A percentile compares a stretch with the other conserved stretches of the same genome.
Evolutionary conservation across 306 rosid genomes (phyloP).

Genomic region (Pyrus pyrifolia): DNA sequence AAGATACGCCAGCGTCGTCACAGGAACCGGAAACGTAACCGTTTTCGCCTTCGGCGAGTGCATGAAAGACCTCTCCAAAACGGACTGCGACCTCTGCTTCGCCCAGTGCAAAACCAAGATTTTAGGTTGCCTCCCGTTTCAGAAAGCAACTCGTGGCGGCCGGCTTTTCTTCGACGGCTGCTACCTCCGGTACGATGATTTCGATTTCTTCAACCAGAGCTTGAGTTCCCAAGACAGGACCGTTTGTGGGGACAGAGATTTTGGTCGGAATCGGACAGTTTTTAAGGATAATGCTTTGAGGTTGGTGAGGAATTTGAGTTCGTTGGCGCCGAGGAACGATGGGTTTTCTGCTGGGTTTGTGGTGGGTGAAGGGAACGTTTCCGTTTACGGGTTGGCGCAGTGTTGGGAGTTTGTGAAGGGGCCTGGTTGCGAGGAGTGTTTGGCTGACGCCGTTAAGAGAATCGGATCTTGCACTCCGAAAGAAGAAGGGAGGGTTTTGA

Average conservation of each 20-base stretch:
- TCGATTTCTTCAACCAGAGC: conserved; percentile 43
- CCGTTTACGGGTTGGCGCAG: conserved; percentile 68
- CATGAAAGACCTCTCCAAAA: conserved; percentile 48
- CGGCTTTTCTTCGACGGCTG: conserved; percentile 58
- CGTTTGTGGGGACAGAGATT: conserved; percentile 28
- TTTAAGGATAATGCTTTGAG: conserved; percentile 33
- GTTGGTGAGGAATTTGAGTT: conserved; percentile 49
- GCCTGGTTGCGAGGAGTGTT: conserved; percentile 34
- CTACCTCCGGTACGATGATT: conserved; percentile 49
- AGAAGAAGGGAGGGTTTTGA: conserved; percentile 57
- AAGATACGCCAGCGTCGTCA: conserved; percentile 28
- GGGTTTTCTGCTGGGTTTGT: conserved; percentile 44
- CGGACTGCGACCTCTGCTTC: conserved; percentile 57
- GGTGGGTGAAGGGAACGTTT: conserved; percentile 25
- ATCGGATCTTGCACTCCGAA: conserved; percentile 40
- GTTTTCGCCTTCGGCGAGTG: conserved; percentile 60
- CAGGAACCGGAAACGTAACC: conserved; percentile 36
- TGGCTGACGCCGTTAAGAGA: conserved; percentile 29
- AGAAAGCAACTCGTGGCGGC: conserved; percentile 44
- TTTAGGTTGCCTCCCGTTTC: conserved; percentile 53
- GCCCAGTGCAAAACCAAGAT: conserved; percentile 60
- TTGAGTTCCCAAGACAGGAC: conserved; percentile 24
- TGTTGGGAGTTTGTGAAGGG: conserved; percentile 58
- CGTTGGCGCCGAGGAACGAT: conserved; percentile 29
- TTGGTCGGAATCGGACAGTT: conserved; percentile 15